Evolutionary conservation across 1,284 basidiomycete genomes (phyloP), one percentile per base, ranked within the genome.

Genomic region (Tilletia walkeri): DNA sequence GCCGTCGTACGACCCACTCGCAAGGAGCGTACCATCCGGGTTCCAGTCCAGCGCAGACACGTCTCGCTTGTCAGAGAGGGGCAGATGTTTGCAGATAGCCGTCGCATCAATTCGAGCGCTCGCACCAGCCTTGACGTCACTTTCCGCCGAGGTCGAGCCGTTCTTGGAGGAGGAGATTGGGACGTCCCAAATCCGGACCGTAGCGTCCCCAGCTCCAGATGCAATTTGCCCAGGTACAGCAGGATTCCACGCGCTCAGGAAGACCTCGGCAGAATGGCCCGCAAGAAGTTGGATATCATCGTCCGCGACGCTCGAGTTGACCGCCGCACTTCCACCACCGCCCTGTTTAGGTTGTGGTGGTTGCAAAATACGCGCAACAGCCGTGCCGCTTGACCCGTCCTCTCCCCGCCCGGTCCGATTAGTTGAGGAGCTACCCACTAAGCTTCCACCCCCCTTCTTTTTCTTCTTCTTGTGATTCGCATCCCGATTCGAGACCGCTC

Each of bases 111-210:
- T 48, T 20, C 63, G 65, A 5, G 65, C 47, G 39, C 54, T 69
- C 10, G 18, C 63, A 9, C 66, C 65, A 10, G 41, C 48, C 45
- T 48, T 66, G 14, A n/a, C 39, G 3, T 67, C 66, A 7, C 14
- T 36, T 9, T 48, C 45, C 14, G 59, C 56, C 24, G 38, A 5
- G 9, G 10, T 41, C 10, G 48, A 38, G n/a, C n/a, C n/a, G 9
- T 7, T 50, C 30, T 66, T 66, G 41, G 20, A 9, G 6, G 63
- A 12, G 24, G 41, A 45, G 2, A 66, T 9, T 14, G 45, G 75
- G 49, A 83, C 71, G 69, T 84, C 81, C 82, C 82, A 84, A 66
- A 84, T 82, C 20, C 82, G 76, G 16, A 84, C 82, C 18, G 82
- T 83, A 0, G 81, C 81, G 70, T 84, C 82, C 10, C 79, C 82